phyloP scores from a whole-genome alignment of 129 eudicot species.

The Erigeron canadensis region DNA sequence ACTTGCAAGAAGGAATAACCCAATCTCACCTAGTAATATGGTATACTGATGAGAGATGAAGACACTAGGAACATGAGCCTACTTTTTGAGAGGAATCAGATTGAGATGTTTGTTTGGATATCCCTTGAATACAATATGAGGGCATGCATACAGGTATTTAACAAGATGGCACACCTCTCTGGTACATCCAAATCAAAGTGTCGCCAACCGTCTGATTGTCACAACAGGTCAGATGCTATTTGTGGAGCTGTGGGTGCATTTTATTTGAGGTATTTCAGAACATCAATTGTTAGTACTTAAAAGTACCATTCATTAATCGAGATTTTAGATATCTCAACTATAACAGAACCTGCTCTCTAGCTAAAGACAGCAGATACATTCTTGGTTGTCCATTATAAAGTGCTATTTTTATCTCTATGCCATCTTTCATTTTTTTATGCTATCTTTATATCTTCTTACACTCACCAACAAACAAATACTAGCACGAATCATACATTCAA shows the following conservation, averaged over 20 bases:
- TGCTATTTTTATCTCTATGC: not conserved
- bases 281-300: not conserved
- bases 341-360: not conserved
- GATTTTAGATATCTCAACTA: too few species aligned
- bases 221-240: not conserved
- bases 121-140: not conserved
- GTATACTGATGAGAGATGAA: constrained; percentile 8
- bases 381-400: not conserved
- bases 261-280: not conserved
- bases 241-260: not conserved
- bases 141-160: constrained; percentile 4
- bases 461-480: not conserved
- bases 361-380: not conserved
- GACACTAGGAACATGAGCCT: not conserved
- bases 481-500: not conserved
- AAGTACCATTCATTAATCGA: not conserved
- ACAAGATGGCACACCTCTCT: not conserved
- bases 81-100: not conserved
- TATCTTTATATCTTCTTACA: not conserved
- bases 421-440: too few species aligned
- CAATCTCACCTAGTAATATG: not conserved
- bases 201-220: not conserved
- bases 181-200: not conserved
- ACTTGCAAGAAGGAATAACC: not conserved
- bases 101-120: not conserved